Evolutionary conservation across 208 protist species (phyloP).

Genomic region (Trypanosoma boissoni): DNA sequence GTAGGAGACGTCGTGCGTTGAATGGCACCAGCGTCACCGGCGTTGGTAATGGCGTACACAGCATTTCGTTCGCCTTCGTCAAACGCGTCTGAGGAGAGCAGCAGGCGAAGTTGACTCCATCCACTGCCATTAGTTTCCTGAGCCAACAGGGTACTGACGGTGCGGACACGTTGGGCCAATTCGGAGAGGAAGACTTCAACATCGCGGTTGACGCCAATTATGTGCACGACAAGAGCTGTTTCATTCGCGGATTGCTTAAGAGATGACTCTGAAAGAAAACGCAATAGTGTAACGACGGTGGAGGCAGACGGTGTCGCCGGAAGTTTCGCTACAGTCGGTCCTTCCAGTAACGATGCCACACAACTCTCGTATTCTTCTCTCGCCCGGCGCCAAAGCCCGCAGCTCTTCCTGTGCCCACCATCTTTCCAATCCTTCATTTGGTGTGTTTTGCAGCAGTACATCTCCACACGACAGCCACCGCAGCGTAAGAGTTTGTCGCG

Average conservation of each 20-base stretch:
- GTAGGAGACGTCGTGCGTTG: constrained; percentile 14
- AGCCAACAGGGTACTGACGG: neutral
- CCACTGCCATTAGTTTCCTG: neutral
- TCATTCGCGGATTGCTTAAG: constrained; percentile 23
- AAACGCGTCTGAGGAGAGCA: constrained; percentile 53
- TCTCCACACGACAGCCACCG: constrained; percentile 58
- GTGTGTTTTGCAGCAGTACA: constrained; percentile 77
- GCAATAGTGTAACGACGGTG: constrained; percentile 18
- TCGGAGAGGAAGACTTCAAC: constrained; percentile 17
- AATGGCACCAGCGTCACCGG: constrained; percentile 12
- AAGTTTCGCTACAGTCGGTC: constrained; percentile 5
- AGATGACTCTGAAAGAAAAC: constrained; percentile 12
- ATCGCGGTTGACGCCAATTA: constrained; percentile 27
- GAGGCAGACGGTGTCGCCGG: constrained; percentile 10
- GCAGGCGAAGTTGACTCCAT: constrained; percentile 38
- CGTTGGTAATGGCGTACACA: constrained; percentile 43
- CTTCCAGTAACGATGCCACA: constrained; percentile 27
- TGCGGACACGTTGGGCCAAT: neutral
- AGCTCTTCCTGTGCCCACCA: constrained; percentile 46
- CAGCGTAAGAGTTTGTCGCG: constrained; percentile 67
- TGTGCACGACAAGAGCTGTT: constrained; percentile 32
- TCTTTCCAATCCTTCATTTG: constrained; percentile 77
- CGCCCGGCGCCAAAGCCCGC: constrained; percentile 50
- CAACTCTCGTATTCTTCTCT: constrained; percentile 38
- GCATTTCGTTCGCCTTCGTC: constrained; percentile 39